A percentile compares a stretch with the other conserved stretches of the same genome.
phyloP scores from a whole-genome alignment of 2,329 filamentous ascomycete genomes.

The Pseudogymnoascus sp. region DNA sequence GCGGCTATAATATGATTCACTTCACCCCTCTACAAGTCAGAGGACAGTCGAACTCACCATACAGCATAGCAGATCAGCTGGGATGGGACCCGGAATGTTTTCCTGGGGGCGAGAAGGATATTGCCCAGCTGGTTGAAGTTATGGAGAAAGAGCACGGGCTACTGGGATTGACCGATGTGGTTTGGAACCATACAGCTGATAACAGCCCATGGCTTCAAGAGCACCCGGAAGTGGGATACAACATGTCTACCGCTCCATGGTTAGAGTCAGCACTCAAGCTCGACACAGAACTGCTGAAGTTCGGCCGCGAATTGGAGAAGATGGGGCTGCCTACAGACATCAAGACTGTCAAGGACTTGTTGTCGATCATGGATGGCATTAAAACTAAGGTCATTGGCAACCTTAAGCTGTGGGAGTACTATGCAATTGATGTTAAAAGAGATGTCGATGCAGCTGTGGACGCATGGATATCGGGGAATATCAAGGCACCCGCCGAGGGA shows the following conservation, averaged over 20 bases:
- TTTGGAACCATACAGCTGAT: constrained; percentile 95
- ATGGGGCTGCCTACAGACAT: constrained; percentile 71
- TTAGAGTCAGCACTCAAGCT: constrained; percentile 65
- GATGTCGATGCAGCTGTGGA: constrained; percentile 61
- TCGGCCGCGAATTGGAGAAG: constrained; percentile 51
- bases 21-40: constrained; percentile 90
- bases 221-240: constrained; percentile 94
- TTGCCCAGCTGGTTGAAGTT: constrained; percentile 65
- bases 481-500: constrained; percentile 44
- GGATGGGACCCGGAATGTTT: constrained; percentile 77
- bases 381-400: constrained; percentile 71
- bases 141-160: constrained; percentile 81
- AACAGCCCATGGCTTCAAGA: constrained; percentile 92
- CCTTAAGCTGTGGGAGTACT: constrained; percentile 88
- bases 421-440: constrained; percentile 69
- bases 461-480: constrained; percentile 58
- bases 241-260: constrained; percentile 79
- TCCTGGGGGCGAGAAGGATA: constrained; percentile 74
- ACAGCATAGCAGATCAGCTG: constrained; percentile 91
- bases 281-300: constrained; percentile 63
- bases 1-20: constrained; percentile 98
- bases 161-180: constrained; percentile 86
- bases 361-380: constrained; percentile 74
- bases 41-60: constrained; percentile 88
- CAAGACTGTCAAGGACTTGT: constrained; percentile 60